Evolutionary conservation across 2,329 filamentous ascomycete genomes (phyloP).

Genomic region (Aspergillus bombycis): DNA sequence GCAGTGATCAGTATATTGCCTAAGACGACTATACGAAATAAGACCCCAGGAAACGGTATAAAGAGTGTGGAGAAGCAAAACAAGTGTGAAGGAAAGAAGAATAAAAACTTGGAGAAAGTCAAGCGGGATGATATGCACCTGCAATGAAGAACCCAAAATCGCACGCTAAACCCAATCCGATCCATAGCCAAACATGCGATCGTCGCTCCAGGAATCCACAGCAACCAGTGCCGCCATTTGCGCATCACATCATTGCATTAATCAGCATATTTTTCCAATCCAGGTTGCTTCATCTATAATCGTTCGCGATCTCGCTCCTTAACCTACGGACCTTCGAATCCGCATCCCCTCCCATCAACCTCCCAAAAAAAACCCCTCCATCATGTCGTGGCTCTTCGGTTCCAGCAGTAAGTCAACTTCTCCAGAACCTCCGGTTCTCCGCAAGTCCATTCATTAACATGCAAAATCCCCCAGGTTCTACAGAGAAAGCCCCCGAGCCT

Average conservation of each 20-base stretch:
- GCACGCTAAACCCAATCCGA: constrained; percentile 10
- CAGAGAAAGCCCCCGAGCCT: constrained; percentile 28
- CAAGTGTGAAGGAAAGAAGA: background rate
- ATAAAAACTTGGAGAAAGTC: background rate
- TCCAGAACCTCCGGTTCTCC: constrained; percentile 1
- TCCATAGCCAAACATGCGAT: constrained; percentile 12
- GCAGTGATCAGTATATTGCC: background rate
- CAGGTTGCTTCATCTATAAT: background rate
- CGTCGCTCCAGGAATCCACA: constrained; percentile 23
- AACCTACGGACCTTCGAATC: background rate
- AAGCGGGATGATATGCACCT: background rate
- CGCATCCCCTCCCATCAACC: background rate
- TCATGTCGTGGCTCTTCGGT: constrained; percentile 7
- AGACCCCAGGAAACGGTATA: background rate
- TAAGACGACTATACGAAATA: background rate
- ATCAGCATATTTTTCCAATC: constrained; percentile 19
- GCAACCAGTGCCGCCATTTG: constrained; percentile 25
- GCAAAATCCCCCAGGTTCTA: constrained; percentile 9
- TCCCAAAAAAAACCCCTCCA: background rate
- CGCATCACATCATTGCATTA: constrained; percentile 17
- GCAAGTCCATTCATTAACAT: constrained; percentile 4
- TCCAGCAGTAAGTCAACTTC: constrained; percentile 4
- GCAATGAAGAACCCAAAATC: constrained; percentile 1
- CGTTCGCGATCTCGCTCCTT: background rate
- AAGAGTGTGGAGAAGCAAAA: background rate